Percentiles rank a stretch among this genome's conserved stretches.
These are phyloP conservation scores for Skeletonema costatum DNA, from an alignment of 108 stramenopile species.

Conservation along the genomic window DNA sequence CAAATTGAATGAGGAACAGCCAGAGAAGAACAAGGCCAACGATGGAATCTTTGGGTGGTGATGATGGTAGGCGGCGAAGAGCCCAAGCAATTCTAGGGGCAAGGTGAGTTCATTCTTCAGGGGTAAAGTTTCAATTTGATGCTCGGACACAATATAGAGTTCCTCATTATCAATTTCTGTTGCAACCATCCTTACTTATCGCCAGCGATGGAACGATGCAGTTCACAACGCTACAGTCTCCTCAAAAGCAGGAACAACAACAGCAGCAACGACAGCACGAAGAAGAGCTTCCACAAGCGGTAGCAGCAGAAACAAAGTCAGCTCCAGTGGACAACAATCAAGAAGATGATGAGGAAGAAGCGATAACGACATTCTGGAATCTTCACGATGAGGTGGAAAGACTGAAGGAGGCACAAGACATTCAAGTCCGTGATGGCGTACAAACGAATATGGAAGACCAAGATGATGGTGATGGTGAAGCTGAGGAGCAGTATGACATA, in stretches of 20 bases:
- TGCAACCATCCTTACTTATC: not conserved
- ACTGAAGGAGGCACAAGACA: not conserved
- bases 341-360: not conserved
- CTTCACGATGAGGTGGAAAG: not conserved
- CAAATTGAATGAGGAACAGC: too few species aligned
- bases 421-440: not conserved
- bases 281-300: not conserved
- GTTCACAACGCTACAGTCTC: not conserved
- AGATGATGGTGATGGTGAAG: not conserved
- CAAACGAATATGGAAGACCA: not conserved
- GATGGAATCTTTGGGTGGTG: not conserved
- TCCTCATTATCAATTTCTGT: not conserved
- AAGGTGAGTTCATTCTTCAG: not conserved
- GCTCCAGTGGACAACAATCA: not conserved
- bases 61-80: not conserved
- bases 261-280: not conserved
- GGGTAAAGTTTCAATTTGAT: not conserved
- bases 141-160: not conserved
- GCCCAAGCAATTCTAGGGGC: not conserved
- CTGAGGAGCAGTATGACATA: not conserved
- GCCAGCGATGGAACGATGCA: not conserved
- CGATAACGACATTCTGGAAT: not conserved
- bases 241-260: not conserved
- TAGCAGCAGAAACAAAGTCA: not conserved
- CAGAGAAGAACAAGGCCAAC: not conserved